Evolutionary conservation across 2,329 filamentous ascomycete genomes (phyloP).

Genomic region (Alternaria sp.): DNA sequence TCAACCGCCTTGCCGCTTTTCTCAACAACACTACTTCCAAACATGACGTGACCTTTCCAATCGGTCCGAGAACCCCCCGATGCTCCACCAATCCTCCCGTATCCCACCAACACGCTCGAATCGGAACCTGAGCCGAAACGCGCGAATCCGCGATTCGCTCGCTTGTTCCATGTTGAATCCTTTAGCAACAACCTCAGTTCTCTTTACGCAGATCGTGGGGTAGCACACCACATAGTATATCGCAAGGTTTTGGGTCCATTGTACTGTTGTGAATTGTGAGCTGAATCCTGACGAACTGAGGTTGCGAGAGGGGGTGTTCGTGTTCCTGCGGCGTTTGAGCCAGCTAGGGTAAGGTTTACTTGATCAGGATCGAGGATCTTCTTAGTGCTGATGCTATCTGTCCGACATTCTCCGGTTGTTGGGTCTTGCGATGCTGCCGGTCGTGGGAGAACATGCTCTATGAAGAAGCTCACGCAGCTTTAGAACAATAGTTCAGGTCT

Average conservation of each 20-base stretch:
- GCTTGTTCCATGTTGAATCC: conserved; percentile 15
- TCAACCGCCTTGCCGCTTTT: conserved; percentile 2
- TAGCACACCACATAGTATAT: conserved; percentile 22
- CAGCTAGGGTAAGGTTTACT: background rate
- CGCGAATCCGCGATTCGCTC: conserved; percentile 11
- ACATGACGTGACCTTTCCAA: conserved; percentile 5
- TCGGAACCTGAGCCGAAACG: conserved; percentile 4
- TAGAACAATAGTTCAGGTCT: background rate
- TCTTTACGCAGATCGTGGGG: conserved; percentile 33
- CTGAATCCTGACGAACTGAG: conserved; percentile 11
- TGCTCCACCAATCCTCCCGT: conserved; percentile 18
- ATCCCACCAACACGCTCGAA: background rate
- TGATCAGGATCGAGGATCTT: conserved; percentile 3
- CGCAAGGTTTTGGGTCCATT: conserved; percentile 5
- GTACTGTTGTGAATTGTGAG: conserved; percentile 1
- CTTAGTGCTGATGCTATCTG: background rate
- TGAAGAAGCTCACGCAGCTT: background rate
- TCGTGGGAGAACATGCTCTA: background rate
- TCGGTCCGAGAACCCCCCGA: conserved; percentile 13
- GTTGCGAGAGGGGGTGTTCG: background rate
- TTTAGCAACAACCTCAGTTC: conserved; percentile 22
- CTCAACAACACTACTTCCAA: background rate
- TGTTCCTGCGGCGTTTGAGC: conserved; percentile 12
- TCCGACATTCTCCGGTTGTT: conserved; percentile 21
- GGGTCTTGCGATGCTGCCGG: background rate